Evolutionary conservation across 352 stramenopile genomes (phyloP).

Genomic region (Phytophthora fragariae): DNA sequence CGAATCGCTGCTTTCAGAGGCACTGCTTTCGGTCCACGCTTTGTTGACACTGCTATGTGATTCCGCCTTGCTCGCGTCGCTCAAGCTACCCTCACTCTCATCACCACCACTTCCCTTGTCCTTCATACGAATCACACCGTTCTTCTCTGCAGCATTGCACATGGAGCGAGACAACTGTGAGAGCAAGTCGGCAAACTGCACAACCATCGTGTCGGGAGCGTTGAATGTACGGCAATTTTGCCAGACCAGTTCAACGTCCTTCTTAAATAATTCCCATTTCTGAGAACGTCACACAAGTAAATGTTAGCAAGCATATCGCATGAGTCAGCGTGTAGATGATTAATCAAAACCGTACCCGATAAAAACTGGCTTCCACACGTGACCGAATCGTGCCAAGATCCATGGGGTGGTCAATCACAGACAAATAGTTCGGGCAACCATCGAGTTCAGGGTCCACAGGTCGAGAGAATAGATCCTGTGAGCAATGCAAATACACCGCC

Average conservation of each 20-base stretch:
- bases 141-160: conserved; percentile 62
- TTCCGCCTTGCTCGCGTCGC: conserved; percentile 55
- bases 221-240: conserved; percentile 88
- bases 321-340: background rate
- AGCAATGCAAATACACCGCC: conserved; percentile 2
- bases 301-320: conserved; percentile 13
- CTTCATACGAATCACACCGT: conserved; percentile 57
- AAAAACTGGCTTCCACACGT: conserved; percentile 64
- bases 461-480: conserved; percentile 82
- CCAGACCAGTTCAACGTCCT: conserved; percentile 84
- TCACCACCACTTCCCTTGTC: conserved; percentile 28
- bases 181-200: conserved; percentile 79
- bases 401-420: conserved; percentile 85
- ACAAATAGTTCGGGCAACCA: conserved; percentile 87
- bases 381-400: conserved; percentile 86
- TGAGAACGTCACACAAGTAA: conserved; percentile 35
- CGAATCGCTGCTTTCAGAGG: conserved; percentile 66
- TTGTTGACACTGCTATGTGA: conserved; percentile 64
- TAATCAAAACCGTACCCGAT: conserved; percentile 53
- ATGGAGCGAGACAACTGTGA: conserved; percentile 73
- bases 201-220: conserved; percentile 73
- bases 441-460: conserved; percentile 85
- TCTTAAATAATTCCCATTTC: conserved; percentile 83
- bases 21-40: conserved; percentile 69
- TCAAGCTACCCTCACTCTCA: conserved; percentile 53